Evolutionary conservation across 108 stramenopile genomes (phyloP), one percentile per base, ranked within the genome.

Genomic region (Skeletonema menzelii): DNA sequence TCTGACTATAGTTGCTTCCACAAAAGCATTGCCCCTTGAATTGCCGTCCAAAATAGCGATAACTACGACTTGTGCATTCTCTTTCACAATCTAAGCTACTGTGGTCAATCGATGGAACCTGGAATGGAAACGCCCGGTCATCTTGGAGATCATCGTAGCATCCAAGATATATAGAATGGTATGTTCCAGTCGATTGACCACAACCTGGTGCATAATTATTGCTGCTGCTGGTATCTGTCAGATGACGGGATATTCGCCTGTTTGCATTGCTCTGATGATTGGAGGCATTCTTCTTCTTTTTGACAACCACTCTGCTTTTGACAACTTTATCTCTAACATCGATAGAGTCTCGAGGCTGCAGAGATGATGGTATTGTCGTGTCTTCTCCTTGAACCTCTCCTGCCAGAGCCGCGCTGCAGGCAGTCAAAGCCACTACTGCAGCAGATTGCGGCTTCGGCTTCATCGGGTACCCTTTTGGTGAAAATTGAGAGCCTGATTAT

Each of bases 21-120:
- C 65, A 65, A 24, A 65, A 65, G 44, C 65, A 65, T 44, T 65
- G 65, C 6, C 65, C 65, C 26, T 40, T 35, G 17, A 65, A 65
- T 27, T 65, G 42, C 27, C 65, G 40, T 5, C 37, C 65, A 65
- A 65, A 65, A 17, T 65, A 65, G 0, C 65, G 40, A 65, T 65
- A 65, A 8, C 64, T 37, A 27, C n/a, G 40, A 8, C 15, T 65
- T 20, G 22, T 65, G 24, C 65, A 65, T 28, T 53, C 65, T 42
- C 65, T 47, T 65, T 65, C 65, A 49, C 65, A 65, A 47, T 65
- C 65, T 44, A 65, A 15, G 14, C 47, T 42, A 5, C 42, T 47
- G 7, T 65, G 47, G 15, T 28, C n/a, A 6, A 28, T 49, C 4
- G 17, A 37, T 6, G 19, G 44, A 24, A 65, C 7, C 27, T 65